phyloP scores from a whole-genome alignment of 768 basidiomycete genomes.

The Strobilomyces confusus region DNA sequence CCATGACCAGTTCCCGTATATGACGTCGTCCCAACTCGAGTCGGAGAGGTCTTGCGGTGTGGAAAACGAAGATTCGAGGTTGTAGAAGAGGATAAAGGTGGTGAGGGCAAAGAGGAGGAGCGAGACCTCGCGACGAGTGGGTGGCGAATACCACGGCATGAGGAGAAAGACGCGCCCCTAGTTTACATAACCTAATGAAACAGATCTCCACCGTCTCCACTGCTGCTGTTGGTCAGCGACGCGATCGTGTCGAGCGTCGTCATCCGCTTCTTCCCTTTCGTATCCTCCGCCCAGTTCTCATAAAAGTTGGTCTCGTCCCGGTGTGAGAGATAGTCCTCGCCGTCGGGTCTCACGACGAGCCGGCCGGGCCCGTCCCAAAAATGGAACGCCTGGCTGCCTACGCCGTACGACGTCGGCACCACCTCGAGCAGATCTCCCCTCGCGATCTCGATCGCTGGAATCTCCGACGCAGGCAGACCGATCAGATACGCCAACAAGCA shows the following conservation, averaged over 20 bases:
- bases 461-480: conserved; percentile 91
- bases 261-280: conserved; percentile 52
- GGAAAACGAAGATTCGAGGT: conserved; percentile 62
- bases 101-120: conserved; percentile 64
- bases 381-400: conserved; percentile 85
- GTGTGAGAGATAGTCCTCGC: conserved; percentile 29
- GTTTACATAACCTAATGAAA: conserved; percentile 4
- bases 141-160: conserved; percentile 64
- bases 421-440: conserved; percentile 96
- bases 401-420: conserved; percentile 84
- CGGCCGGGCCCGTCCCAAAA: conserved; percentile 90
- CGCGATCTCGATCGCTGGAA: conserved; percentile 96
- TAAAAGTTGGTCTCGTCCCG: conserved; percentile 79
- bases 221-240: conserved; percentile 12
- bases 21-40: conserved; percentile 47
- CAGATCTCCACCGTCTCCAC: conserved; percentile 8
- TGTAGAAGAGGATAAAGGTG: conserved; percentile 68
- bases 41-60: conserved; percentile 23
- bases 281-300: conserved; percentile 83
- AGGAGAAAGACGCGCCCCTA: not conserved
- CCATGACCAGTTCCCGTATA: conserved; percentile 71
- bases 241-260: conserved; percentile 30
- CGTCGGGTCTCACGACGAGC: conserved; percentile 36
- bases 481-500: conserved; percentile 92
- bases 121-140: conserved; percentile 68